Evolutionary conservation across 208 protist genomes (phyloP).

Genomic region (Trypanosoma scelopori): DNA sequence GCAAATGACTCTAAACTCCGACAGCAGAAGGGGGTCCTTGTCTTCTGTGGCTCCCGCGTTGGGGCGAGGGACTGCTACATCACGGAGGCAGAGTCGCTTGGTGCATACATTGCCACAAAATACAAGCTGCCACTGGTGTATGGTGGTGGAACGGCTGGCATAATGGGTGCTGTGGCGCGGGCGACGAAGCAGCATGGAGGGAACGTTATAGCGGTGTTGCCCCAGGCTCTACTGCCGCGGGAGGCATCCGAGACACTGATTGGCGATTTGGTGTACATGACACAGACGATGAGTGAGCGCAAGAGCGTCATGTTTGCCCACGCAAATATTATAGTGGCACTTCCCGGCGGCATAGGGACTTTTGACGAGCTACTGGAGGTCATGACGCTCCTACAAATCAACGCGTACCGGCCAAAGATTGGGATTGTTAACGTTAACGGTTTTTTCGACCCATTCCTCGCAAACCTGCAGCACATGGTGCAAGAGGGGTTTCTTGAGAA

Average conservation of each 20-base stretch:
- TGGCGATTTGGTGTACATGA: conserved; percentile 59
- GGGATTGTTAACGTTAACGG: conserved; percentile 68
- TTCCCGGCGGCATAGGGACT: conserved; percentile 80
- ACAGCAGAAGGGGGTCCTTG: conserved; percentile 59
- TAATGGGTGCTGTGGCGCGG: conserved; percentile 75
- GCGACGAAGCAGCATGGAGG: conserved; percentile 32
- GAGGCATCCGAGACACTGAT: conserved; percentile 62
- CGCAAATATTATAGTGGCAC: conserved; percentile 60
- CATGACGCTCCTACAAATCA: conserved; percentile 80
- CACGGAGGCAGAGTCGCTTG: conserved; percentile 44
- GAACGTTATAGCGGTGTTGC: conserved; percentile 64
- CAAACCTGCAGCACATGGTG: conserved; percentile 53
- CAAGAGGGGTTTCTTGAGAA: conserved; percentile 65
- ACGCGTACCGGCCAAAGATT: conserved; percentile 69
- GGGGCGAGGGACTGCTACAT: conserved; percentile 46
- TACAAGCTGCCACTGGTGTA: conserved; percentile 59
- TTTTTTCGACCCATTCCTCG: conserved; percentile 73
- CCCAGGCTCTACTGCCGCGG: conserved; percentile 42
- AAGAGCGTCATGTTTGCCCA: conserved; percentile 87
- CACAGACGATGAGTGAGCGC: conserved; percentile 77
- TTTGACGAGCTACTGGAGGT: conserved; percentile 87
- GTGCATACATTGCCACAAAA: conserved; percentile 39
- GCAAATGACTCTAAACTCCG: conserved; percentile 19
- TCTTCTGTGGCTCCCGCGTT: conserved; percentile 61
- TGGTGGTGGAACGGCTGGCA: conserved; percentile 72